Conservation (phyloP, 345 rosid genomes). For the Streptanthus diversifolius region DNA sequence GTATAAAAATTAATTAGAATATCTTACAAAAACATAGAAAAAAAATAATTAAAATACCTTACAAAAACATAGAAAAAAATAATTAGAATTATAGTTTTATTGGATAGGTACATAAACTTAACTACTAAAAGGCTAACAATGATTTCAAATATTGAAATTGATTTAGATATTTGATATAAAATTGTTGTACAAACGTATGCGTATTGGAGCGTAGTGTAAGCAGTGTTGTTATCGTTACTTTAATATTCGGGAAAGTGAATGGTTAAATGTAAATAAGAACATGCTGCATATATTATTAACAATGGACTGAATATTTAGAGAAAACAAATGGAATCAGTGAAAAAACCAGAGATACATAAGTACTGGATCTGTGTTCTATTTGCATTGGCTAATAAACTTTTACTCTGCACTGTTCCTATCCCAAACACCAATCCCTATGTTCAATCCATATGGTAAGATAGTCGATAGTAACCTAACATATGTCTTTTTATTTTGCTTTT, state of each 20-base stretch:
- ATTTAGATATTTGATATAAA: not conserved
- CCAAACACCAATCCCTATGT: conserved; percentile 33
- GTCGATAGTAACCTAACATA: conserved; percentile 14
- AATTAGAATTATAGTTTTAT: too few species aligned
- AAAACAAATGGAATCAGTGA: too few species aligned
- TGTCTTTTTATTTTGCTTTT: not conserved
- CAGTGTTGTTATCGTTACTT: too few species aligned
- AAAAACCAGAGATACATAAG: not conserved
- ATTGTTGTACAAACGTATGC: not conserved
- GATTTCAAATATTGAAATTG: not conserved
- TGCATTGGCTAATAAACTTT: conserved; percentile 15
- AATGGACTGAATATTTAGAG: too few species aligned
- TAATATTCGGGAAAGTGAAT: not conserved
- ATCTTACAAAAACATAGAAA: too few species aligned
- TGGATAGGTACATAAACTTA: too few species aligned
- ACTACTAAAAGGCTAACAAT: too few species aligned
- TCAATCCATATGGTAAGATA: conserved; percentile 17
- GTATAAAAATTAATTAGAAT: too few species aligned
- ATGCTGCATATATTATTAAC: too few species aligned
- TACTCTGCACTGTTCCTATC: conserved; percentile 30
- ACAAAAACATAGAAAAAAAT: too few species aligned
- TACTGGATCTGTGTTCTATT: not conserved
- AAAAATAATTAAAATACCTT: too few species aligned
- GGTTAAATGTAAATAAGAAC: not conserved
- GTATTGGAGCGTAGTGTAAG: too few species aligned